Evolutionary conservation across 306 rosid species (phyloP), one percentile per base, ranked within the genome.

Genomic region (Begonia fuchsioides): DNA sequence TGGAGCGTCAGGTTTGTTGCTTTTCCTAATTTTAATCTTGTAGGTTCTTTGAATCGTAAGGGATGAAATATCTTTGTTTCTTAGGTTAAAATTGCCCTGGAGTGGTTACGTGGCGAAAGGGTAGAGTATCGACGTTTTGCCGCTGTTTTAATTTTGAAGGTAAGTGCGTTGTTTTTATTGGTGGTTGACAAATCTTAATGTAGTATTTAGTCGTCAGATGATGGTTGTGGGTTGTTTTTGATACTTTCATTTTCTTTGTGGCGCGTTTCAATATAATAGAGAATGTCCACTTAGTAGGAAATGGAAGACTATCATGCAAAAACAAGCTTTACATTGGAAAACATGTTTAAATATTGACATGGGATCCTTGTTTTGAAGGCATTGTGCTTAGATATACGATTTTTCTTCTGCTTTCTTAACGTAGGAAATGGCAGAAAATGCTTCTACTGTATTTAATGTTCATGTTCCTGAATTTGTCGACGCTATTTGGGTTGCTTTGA

Each of bases 361-460:
- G 35, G 8, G 35, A 26, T 26, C 35, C 35, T 8, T 26, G 35
- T 26, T 26, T 26, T 26, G 35, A 3, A 5, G 35, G 35, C 35
- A 26, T 26, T 26, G 9, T 41, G 10, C 45, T 41, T 10, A 41
- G 45, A 11, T 41, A 41, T 11, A 7, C 45, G 10, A 41, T 41
- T 11, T 10, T 41, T n/a, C 5, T 41, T 41, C 9, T 41, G 6
- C 4, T 41, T 41, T 41, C 14, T n/a, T 39, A 41, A 47, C 46
- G 66, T 60, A 90, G 98, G 98, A 90, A 77, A 90, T 90, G 98
- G 98, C 98, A 15, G 98, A 90, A 75, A 81, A 85, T 69, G 98
- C 95, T 73, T 90, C 98, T 10, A 81, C 98, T 6, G 87, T 84
- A 17, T 90, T 90, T 66, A 85, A 90, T 79, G 98, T 90, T 48